phyloP scores from a whole-genome alignment of 2,329 filamentous ascomycete genomes.

The Cyclaneusma minus region DNA sequence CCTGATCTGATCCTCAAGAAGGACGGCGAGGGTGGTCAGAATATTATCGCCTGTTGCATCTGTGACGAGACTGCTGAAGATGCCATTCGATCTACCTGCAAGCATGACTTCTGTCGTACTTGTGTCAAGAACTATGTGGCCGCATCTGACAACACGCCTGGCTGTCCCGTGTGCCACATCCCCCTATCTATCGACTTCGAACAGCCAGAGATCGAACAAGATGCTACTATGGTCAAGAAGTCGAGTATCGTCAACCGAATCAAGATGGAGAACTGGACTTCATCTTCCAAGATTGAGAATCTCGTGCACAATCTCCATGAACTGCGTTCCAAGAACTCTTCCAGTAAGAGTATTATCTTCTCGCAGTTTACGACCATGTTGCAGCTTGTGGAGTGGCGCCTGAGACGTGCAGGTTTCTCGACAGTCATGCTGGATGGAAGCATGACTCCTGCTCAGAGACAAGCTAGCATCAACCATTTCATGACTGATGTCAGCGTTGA shows the following conservation, averaged over 20 bases:
- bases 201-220: constrained; percentile 88
- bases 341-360: constrained; percentile 94
- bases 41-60: constrained; percentile 81
- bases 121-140: constrained; percentile 70
- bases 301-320: constrained; percentile 89
- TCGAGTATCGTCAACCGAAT: constrained; percentile 97
- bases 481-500: constrained; percentile 92
- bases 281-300: constrained; percentile 94
- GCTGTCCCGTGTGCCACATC: constrained; percentile 89
- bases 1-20: constrained; percentile 89
- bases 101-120: constrained; percentile 78
- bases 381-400: constrained; percentile 90
- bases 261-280: constrained; percentile 98
- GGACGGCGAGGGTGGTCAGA: constrained; percentile 71
- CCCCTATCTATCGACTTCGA: constrained; percentile 80
- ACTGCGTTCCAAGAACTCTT: constrained; percentile 80
- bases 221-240: constrained; percentile 77
- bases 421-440: constrained; percentile 97
- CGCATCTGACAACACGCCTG: constrained; percentile 48
- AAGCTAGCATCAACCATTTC: constrained; percentile 89
- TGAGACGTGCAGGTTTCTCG: constrained; percentile 90
- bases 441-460: constrained; percentile 88
- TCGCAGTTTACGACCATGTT: constrained; percentile 91
- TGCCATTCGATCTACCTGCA: constrained; percentile 79
- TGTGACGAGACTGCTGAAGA: constrained; percentile 96